Conservation (phyloP, 192 early-diverging fungal genomes). For the Chytriomyces sp. region DNA sequence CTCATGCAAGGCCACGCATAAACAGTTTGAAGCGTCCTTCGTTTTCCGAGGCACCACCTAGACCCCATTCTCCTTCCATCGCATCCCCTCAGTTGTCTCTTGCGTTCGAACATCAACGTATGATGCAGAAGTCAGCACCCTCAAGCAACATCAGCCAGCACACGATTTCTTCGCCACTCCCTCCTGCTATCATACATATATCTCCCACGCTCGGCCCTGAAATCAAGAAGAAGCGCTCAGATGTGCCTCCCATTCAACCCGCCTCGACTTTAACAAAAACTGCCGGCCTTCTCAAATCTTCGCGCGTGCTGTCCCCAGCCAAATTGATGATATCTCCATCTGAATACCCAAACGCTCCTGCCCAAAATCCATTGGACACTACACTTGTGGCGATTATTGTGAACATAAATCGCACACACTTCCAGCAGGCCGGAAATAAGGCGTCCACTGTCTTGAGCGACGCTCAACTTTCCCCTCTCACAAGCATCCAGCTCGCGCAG, state of each 20-base stretch:
- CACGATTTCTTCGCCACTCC: not conserved
- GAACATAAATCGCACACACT: not conserved
- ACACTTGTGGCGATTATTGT: conserved; percentile 12
- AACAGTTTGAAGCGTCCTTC: not conserved
- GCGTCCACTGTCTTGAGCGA: not conserved
- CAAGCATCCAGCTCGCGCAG: not conserved
- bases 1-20: not conserved
- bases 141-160: too few relatives aligned
- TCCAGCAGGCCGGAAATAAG: not conserved
- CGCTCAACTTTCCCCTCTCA: not conserved
- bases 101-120: too few relatives aligned
- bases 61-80: too few relatives aligned
- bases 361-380: not conserved
- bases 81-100: too few relatives aligned
- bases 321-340: too few relatives aligned
- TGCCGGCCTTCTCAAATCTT: too few relatives aligned
- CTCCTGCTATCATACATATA: not conserved
- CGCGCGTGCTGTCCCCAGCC: too few relatives aligned
- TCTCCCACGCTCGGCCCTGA: conserved; percentile 16
- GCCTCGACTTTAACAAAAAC: not conserved
- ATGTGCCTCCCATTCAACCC: not conserved
- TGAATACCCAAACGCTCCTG: not conserved
- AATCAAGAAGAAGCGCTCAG: not conserved
- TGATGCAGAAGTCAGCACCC: too few relatives aligned
- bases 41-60: not conserved